A percentile compares a stretch with the other conserved stretches of the same genome.
Conservation (phyloP, 352 stramenopile species). For the Phytophthora aleatoria region DNA sequence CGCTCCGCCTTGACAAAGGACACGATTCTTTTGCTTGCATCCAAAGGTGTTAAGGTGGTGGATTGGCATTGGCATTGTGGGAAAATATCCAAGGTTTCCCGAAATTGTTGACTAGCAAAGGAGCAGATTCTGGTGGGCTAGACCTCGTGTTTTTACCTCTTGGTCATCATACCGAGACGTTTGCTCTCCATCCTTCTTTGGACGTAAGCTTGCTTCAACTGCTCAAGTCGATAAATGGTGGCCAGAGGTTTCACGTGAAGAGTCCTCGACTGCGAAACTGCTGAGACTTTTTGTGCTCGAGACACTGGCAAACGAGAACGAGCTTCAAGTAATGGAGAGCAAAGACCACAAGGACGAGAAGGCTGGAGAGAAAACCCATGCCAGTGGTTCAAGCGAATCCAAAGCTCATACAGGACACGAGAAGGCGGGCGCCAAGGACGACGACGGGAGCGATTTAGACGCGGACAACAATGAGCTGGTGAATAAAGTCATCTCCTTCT, state of each 20-base stretch:
- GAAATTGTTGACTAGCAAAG: conserved; percentile 13
- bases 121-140: conserved; percentile 5
- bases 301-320: conserved; percentile 7
- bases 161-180: too few species aligned
- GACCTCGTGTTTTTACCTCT: conserved; percentile 8
- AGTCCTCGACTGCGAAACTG: conserved; percentile 22
- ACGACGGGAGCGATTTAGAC: conserved; percentile 28
- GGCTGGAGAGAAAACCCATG: conserved; percentile 22
- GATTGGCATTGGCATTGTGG: neutral
- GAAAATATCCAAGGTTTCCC: conserved; percentile 3
- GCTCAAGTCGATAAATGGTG: neutral
- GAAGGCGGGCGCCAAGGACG: conserved; percentile 40
- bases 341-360: conserved; percentile 37
- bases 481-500: conserved; percentile 72
- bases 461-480: conserved; percentile 42
- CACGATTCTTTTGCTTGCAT: conserved; percentile 9
- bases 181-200: too few species aligned
- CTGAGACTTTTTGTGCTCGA: neutral
- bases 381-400: conserved; percentile 16
- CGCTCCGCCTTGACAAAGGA: neutral
- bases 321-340: conserved; percentile 38
- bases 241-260: conserved; percentile 20
- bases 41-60: neutral
- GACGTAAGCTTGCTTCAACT: too few species aligned
- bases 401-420: conserved; percentile 29